Evolutionary conservation across 805 yeast genomes (phyloP), one percentile per base, ranked within the genome.

Genomic region (Yarrowia sp.): DNA sequence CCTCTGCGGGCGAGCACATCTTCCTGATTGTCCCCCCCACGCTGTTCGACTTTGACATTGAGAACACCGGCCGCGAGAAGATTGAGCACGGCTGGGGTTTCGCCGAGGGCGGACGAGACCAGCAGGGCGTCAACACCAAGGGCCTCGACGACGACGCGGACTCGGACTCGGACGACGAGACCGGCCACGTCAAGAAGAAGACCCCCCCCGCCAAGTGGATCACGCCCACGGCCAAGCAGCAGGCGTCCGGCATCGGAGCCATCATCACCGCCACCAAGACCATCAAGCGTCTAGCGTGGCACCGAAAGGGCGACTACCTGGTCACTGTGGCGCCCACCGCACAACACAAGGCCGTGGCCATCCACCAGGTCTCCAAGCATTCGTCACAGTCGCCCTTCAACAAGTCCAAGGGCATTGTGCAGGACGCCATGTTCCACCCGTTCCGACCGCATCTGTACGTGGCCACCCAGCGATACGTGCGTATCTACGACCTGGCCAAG

Each of bases 361-460:
- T 94, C 66, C 99, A 94, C 76, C 98, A 94, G 78, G 76, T 94
- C 55, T 90, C 97, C 3, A 90, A 90, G 75, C 98, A 94, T 77
- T 81, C 87, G 64, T 87, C 98, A 16, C 99, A 94, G 77, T 88
- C 97, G 10, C 99, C 99, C 64, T 94, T 94, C 83, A 82, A 85
- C 68, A 90, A 90, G 74, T 84, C 96, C 33, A 89, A 89, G 77
- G 99, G 99, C 67, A 87, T 93, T 65, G 86, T 92, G 47, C 91
- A 91, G 86, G 96, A 91, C 73, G 97, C 97, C 65, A 88, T 87
- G 74, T 94, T 94, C 84, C 99, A 94, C 75, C 99, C 99, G 29
- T 86, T 88, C 77, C 86, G 89, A 70, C 99, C 99, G 22, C 96
- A 90, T 72, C 80, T 94, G 65, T 88, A 89, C 70, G 98, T 94